Percentiles rank a stretch among this genome's conserved stretches.
These are phyloP conservation scores for Batrachochytrium dendrobatidis DNA, from an alignment of 371 early-diverging fungal species.

Conservation along the genomic window DNA sequence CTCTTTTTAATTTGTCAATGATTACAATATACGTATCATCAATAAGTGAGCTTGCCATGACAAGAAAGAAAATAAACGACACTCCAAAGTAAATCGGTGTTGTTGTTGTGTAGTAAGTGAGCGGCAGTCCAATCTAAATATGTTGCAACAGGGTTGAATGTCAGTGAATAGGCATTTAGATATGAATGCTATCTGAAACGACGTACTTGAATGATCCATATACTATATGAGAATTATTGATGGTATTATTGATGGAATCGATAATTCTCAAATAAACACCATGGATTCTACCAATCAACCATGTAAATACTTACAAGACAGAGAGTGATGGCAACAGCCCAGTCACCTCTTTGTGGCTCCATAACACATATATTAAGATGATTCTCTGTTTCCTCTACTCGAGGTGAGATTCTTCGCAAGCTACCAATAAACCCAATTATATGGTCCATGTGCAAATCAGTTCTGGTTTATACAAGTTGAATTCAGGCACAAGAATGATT, in stretches of 20 bases:
- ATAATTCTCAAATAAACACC: too few relatives aligned
- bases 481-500: too few relatives aligned
- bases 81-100: neutral
- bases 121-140: neutral
- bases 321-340: neutral
- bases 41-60: slow-evolving; percentile 5
- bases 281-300: too few relatives aligned
- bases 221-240: too few relatives aligned
- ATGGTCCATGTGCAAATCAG: too few relatives aligned
- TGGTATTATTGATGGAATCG: too few relatives aligned
- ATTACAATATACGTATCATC: slow-evolving; percentile 8
- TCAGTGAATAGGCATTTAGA: neutral
- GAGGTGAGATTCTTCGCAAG: neutral
- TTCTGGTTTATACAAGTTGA: too few relatives aligned
- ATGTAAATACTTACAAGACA: neutral
- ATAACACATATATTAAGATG: neutral
- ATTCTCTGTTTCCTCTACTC: neutral
- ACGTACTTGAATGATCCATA: too few relatives aligned
- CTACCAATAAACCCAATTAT: too few relatives aligned
- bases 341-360: neutral
- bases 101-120: neutral
- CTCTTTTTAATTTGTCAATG: slow-evolving; percentile 9
- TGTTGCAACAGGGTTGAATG: neutral
- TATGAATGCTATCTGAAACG: too few relatives aligned
- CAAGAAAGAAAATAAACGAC: neutral